phyloP scores from a whole-genome alignment of 768 basidiomycete genomes.

The Collybia nuda region DNA sequence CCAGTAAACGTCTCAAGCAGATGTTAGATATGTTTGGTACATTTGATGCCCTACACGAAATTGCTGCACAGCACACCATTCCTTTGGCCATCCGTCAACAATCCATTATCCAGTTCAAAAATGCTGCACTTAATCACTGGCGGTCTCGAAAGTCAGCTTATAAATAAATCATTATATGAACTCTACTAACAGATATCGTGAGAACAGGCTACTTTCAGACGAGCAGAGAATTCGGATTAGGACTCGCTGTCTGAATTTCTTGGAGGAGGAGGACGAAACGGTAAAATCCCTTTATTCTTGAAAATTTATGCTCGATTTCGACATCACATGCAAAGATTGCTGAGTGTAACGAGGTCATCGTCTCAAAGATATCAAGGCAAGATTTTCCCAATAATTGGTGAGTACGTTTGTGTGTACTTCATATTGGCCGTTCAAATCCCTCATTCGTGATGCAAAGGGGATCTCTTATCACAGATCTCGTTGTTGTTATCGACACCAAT shows the following conservation, averaged over 20 bases:
- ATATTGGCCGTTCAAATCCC: neutral
- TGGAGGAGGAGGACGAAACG: constrained; percentile 78
- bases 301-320: constrained; percentile 5
- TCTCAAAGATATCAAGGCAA: constrained; percentile 73
- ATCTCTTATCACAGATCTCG: constrained; percentile 52
- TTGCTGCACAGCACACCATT: constrained; percentile 61
- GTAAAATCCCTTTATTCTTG: constrained; percentile 36
- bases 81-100: constrained; percentile 72
- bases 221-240: constrained; percentile 70
- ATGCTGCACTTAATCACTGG: constrained; percentile 74
- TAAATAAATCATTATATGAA: neutral
- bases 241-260: constrained; percentile 57
- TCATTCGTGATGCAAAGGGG: constrained; percentile 43
- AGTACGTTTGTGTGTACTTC: constrained; percentile 12
- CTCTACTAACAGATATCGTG: constrained; percentile 9
- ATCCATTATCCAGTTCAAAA: constrained; percentile 90
- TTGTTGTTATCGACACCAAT: constrained; percentile 52
- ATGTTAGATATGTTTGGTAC: constrained; percentile 71
- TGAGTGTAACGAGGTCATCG: constrained; percentile 71
- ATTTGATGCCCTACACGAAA: constrained; percentile 69
- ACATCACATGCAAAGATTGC: constrained; percentile 54
- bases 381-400: constrained; percentile 80
- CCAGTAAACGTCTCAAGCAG: constrained; percentile 61
- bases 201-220: constrained; percentile 60
- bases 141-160: constrained; percentile 64